Evolutionary conservation across 495 filamentous ascomycete genomes (phyloP).

Genomic region (Xylaria palmicola): DNA sequence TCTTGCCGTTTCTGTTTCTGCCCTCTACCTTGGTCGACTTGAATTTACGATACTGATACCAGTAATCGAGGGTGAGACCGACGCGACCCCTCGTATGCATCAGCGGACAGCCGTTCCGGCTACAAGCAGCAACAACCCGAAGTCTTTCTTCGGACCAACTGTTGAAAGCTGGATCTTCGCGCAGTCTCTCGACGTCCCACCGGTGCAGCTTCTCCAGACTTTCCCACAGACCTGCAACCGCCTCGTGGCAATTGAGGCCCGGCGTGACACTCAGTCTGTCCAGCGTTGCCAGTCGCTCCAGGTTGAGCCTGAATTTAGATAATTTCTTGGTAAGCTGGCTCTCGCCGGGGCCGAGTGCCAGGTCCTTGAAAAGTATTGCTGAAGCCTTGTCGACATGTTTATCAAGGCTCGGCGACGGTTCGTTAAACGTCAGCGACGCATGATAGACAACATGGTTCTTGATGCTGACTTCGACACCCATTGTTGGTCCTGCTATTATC

Average conservation of each 20-base stretch:
- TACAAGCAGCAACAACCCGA: conserved; percentile 57
- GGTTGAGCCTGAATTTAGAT: conserved; percentile 71
- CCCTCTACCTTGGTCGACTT: conserved; percentile 31
- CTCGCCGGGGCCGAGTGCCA: conserved; percentile 44
- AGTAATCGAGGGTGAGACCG: conserved; percentile 83
- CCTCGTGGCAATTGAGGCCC: conserved; percentile 83
- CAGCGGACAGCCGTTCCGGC: conserved; percentile 69
- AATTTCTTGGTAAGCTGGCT: conserved; percentile 60
- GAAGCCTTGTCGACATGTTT: conserved; percentile 50
- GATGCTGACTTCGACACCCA: conserved; percentile 56
- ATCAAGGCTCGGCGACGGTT: conserved; percentile 46
- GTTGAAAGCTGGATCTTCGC: conserved; percentile 47
- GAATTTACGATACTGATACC: conserved; percentile 64
- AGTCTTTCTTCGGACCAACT: conserved; percentile 52
- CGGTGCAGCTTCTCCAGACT: conserved; percentile 63
- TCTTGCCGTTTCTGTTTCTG: conserved; percentile 37
- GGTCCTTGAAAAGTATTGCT: conserved; percentile 54
- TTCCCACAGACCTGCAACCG: conserved; percentile 74
- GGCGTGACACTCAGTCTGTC: conserved; percentile 74
- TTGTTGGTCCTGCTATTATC: conserved; percentile 65
- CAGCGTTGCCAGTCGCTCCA: conserved; percentile 72
- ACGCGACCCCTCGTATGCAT: conserved; percentile 73
- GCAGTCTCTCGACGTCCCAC: conserved; percentile 63
- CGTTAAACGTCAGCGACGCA: conserved; percentile 46
- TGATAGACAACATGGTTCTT: conserved; percentile 50